Base-by-base conservation (phyloP, 805 yeast species). In the Pichia heedii region DNA sequence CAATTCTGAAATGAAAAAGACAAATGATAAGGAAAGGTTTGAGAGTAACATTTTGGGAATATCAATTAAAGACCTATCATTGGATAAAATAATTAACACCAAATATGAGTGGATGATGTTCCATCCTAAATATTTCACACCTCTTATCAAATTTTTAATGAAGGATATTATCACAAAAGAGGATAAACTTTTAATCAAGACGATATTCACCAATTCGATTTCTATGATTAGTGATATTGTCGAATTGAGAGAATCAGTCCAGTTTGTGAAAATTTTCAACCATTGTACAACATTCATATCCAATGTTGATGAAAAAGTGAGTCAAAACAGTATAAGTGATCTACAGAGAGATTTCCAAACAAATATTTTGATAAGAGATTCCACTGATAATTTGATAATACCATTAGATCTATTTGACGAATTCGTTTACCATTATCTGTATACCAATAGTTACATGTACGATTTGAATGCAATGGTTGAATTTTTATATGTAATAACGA, bases 21-120 rank as follows among this genome's bases (percentile, higher is more conserved):
- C n/a, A n/a, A n/a, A n/a, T n/a, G n/a, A n/a, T n/a, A n/a, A n/a
- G n/a, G n/a, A n/a, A n/a, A n/a, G n/a, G n/a, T n/a, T n/a, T n/a
- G n/a, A n/a, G n/a, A n/a, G n/a, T n/a, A n/a, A n/a, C n/a, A n/a
- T n/a, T n/a, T n/a, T n/a, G n/a, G n/a, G n/a, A n/a, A n/a, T n/a
- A n/a, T n/a, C n/a, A n/a, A n/a, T 15, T 11, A 33, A 36, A 4
- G 35, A 44, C 19, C 40, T 41, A 13, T 18, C 27, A 16, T 15
- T 21, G 12, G 6, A 18, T 9, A 30, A 18, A 20, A 8, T 36
- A 11, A 24, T 20, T 12, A 2, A 41, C 2, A 44, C 32, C 18
- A 27, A 36, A 2, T n/a, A 35, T 3, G 37, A 44, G 33, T 40
- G 47, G 44, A 40, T 36, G 40, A 33, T 34, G 15, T 40, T 44